phyloP scores from a whole-genome alignment of 202 grass and related monocot species.

The Zizania palustris region DNA sequence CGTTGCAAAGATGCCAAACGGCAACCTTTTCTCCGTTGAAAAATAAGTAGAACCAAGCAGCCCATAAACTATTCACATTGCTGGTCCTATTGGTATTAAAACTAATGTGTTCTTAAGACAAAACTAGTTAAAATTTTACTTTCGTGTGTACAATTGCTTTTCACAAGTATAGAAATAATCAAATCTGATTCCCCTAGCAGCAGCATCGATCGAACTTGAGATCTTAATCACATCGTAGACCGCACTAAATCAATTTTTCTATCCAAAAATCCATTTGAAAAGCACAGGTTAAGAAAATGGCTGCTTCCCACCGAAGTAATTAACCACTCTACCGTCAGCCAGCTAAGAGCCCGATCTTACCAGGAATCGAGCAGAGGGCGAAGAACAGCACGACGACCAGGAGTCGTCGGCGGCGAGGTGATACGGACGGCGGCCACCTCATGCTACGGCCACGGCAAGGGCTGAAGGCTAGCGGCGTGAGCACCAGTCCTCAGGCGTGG shows the following conservation, averaged over 20 bases:
- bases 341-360: conserved; percentile 52
- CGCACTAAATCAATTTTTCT: neutral
- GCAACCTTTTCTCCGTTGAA: too few species aligned
- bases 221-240: neutral
- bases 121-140: neutral
- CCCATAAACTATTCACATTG: neutral
- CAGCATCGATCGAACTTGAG: neutral
- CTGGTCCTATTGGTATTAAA: neutral
- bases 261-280: neutral
- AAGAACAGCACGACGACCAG: conserved; percentile 33
- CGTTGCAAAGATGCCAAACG: too few species aligned
- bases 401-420: conserved; percentile 3
- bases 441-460: conserved; percentile 40
- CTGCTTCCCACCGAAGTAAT: neutral
- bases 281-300: neutral
- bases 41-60: too few species aligned
- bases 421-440: conserved; percentile 46
- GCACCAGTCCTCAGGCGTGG: conserved; percentile 1
- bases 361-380: conserved; percentile 42
- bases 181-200: neutral
- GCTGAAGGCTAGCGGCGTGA: neutral
- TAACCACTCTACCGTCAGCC: neutral
- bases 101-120: neutral
- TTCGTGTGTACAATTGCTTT: neutral
- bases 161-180: neutral